Evolutionary conservation across 306 rosid species (phyloP), one percentile per base, ranked within the genome.

Genomic region (Fragaria nilgerrensis): DNA sequence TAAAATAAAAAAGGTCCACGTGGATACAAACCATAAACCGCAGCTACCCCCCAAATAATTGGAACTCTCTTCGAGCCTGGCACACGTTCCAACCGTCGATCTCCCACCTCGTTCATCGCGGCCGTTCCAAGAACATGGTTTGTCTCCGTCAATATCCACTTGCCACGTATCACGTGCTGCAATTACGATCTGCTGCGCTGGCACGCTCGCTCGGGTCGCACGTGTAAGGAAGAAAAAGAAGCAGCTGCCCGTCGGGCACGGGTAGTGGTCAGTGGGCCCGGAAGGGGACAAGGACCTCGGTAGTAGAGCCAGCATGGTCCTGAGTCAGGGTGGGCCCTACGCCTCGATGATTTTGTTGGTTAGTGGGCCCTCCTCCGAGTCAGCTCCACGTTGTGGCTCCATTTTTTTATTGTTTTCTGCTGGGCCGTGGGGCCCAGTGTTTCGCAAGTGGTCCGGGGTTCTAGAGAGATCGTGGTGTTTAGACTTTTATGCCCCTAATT

Each of bases 331-430:
- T 34, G 79, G 96, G 90, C 13, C 90, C 89, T 73, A 64, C 27
- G 15, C 15, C 11, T 59, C 23, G 45, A 78, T 72, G 81, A 34
- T 59, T 70, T 78, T 85, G 92, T 89, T 88, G 58, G 20, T 0
- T 5, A 39, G 81, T 81, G 89, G 97, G 91, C 68, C 96, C 89
- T 83, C 5, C 1, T 82, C 90, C 83, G 53, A 75, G 87, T 93
- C 96, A 89, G 77, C 89, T 68, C 90, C 91, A 79, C 85, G 70
- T 78, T 78, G 25, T 2, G 68, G 71, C 50, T 53, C 39, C 59
- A 29, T 36, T 77, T 50, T 62, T 16, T 20, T 39, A 2, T 39
- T 66, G 63, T 32, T 43, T 73, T 73, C 32, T 49, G 8, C 50
- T 61, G 78, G 44, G 44, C 0, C 1, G 39, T 52, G 73, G 85